Base-by-base conservation (phyloP, 2,329 filamentous ascomycete genomes). In the Clarireedia paspali region DNA sequence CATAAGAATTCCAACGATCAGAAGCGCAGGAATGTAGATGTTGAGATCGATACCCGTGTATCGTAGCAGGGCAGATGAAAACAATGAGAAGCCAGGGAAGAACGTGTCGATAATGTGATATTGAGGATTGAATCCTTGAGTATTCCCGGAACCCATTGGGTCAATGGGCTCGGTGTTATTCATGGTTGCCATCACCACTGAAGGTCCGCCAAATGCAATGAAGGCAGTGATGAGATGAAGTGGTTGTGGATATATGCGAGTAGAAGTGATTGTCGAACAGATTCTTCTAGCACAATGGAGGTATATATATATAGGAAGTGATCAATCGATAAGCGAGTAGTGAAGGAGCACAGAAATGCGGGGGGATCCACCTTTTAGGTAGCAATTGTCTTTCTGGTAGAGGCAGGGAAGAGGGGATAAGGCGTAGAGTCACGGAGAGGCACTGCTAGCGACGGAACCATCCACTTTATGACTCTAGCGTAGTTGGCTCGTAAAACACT, bases 11-110 rank as follows among this genome's bases (percentile, higher is more conserved):
- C 79, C 76, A 10, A 77, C 50, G 4, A 78, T 65, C 5, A 86
- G 63, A 1, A 88, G 62, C 5, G 80, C 62, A 1, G 83, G 82
- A 24, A 88, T 73, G 67, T 86, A 88, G 48, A 80, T 63, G 58
- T 80, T 82, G 9, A 86, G 70, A 61, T 88, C 83, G 64, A 86
- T 75, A 45, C 81, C 75, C 1, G 85, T 69, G 64, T 85, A 83
- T 12, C 75, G 75, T 17, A 79, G 73, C 3, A 84, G 64, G 2
- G 77, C 73, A 1, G 74, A 72, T 0, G 80, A 78, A 53, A 84
- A 70, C 56, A 82, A 68, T 6, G 81, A 80, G 67, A 86, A 85
- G 17, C 85, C 83, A 0, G 85, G 85, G 62, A 88, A 79, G 67
- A 88, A 77, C 59, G 77, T 76, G 65, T 88, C 83, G 34, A 88